Evolutionary conservation across 2,329 filamentous ascomycete species (phyloP), one percentile per base, ranked within the genome.

Genomic region (Arthrobotrys iridis): DNA sequence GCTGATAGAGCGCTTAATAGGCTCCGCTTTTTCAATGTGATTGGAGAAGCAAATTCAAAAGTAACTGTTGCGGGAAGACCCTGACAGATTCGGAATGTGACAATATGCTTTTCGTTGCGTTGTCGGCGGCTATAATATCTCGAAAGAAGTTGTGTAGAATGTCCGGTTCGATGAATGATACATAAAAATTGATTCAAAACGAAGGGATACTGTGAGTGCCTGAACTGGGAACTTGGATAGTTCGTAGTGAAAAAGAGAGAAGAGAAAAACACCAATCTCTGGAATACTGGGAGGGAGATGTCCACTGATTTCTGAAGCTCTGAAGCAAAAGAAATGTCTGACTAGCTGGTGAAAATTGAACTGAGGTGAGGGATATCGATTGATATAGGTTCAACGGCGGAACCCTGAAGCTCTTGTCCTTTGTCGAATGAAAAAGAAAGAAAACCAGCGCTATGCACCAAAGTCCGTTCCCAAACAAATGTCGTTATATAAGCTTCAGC

Each of bases 401-500:
- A 33, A 33, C 35, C 45, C 33, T 48, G 37, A 67, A 33, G 48
- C 57, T 64, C 63, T 65, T 58, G 48, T 68, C 71, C n/a, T n/a
- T 50, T 64, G 57, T 43, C 63, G 63, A 41, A 68, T 59, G 62
- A 75, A 75, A 75, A 75, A 68, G 62, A 75, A 75, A 75, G 35
- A 75, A 75, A 75, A 64, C 63, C 71, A 64, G 71, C 71, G 63
- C 71, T 75, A 75, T 75, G 71, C 71, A 75, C 63, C 71, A 63
- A 68, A 67, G 33, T 64, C 71, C 63, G 71, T 75, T 75, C 48
- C 71, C 71, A 75, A 75, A 63, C 63, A 75, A 59, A 58, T 64
- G 48, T 68, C 71, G 71, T 67, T 63, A 67, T 68, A 75, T 75
- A 75, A 75, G 45, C 63, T 75, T 75, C 41, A 75, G 57, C 46